Evolutionary conservation across 306 rosid genomes (phyloP).

Genomic region (Rosa rugosa): DNA sequence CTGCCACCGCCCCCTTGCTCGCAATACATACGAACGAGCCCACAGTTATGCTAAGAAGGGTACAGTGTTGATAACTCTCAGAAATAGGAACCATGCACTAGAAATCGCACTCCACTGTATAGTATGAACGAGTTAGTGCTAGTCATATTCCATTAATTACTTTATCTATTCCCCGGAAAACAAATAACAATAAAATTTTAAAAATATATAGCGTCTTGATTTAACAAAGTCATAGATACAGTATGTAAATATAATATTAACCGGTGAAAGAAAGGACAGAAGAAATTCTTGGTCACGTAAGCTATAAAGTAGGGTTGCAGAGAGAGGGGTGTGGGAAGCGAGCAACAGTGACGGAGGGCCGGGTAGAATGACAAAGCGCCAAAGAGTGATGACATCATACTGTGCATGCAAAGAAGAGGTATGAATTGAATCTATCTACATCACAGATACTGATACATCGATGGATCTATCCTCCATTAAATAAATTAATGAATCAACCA

Average conservation of each 20-base stretch:
- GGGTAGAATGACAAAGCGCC: background rate
- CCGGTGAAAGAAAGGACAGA: background rate
- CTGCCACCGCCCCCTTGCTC: background rate
- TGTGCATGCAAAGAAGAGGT: conserved; percentile 44
- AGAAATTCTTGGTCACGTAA: conserved; percentile 8
- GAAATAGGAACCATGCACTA: background rate
- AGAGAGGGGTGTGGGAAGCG: background rate
- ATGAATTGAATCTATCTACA: conserved; percentile 26
- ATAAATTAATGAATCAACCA: conserved; percentile 18
- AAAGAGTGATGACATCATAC: conserved; percentile 35
- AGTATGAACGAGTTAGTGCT: background rate
- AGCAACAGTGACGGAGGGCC: background rate
- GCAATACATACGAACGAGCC: background rate
- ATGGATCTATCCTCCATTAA: background rate
- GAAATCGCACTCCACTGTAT: background rate
- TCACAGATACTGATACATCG: background rate
- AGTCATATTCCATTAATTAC: background rate
- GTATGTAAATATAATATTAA: background rate
- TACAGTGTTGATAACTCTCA: background rate
- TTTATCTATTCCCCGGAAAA: background rate
- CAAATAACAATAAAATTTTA: background rate
- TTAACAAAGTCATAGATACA: background rate
- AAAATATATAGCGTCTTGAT: background rate
- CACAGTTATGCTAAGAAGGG: background rate
- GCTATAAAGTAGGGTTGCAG: background rate